A percentile compares a stretch with the other conserved stretches of the same genome.
These are phyloP conservation scores for Cryptococcus floricola DNA, from an alignment of 1,284 basidiomycete species.

Conservation along the genomic window DNA sequence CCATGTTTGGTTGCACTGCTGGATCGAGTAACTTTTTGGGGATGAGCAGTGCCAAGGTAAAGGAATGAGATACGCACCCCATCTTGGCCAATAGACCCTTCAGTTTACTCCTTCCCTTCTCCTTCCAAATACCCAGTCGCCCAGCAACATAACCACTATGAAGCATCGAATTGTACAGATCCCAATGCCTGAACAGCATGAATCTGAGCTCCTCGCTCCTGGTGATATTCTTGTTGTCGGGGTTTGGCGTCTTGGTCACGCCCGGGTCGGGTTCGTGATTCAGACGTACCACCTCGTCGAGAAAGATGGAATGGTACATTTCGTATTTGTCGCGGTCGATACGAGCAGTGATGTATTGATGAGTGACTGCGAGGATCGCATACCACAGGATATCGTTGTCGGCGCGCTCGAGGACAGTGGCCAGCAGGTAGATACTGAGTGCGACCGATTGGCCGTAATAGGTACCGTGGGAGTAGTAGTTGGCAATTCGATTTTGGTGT, in stretches of 20 bases:
- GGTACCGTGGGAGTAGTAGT: conserved; percentile 81
- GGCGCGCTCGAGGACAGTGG: conserved; percentile 79
- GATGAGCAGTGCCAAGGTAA: not conserved
- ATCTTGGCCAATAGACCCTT: conserved; percentile 95
- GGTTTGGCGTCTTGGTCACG: conserved; percentile 33
- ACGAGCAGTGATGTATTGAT: conserved; percentile 81
- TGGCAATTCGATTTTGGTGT: conserved; percentile 63
- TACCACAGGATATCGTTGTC: conserved; percentile 95
- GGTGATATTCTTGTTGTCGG: conserved; percentile 75
- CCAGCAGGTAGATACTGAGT: conserved; percentile 83
- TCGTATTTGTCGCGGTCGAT: conserved; percentile 88
- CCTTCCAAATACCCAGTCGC: conserved; percentile 94
- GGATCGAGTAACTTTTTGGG: conserved; percentile 71
- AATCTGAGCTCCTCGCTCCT: conserved; percentile 85
- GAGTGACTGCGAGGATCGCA: conserved; percentile 88
- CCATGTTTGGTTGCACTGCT: conserved; percentile 89
- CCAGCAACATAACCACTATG: conserved; percentile 95
- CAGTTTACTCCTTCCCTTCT: conserved; percentile 80
- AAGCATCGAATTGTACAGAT: conserved; percentile 93
- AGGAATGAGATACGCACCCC: conserved; percentile 63
- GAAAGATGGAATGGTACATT: conserved; percentile 67
- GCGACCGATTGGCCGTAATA: conserved; percentile 86
- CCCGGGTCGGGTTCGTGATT: conserved; percentile 58
- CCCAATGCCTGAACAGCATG: conserved; percentile 96
- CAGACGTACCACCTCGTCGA: conserved; percentile 84